phyloP scores from a whole-genome alignment of 345 rosid genomes.

The Rhizophora apiculata region DNA sequence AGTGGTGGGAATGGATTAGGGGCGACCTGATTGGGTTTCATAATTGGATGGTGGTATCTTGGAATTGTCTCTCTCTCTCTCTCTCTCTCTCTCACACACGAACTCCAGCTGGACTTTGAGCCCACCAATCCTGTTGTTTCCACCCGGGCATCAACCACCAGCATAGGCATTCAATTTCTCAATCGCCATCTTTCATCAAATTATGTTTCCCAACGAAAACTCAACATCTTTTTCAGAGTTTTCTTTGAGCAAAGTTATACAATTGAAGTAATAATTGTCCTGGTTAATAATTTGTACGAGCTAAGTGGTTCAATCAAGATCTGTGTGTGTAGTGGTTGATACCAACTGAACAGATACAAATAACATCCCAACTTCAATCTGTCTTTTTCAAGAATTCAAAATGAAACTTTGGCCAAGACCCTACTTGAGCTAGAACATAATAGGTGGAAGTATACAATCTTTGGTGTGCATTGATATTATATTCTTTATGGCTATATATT shows the following conservation, averaged over 20 bases:
- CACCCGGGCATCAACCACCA: slow-evolving; percentile 79
- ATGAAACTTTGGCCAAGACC: too few species aligned
- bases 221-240: slow-evolving; percentile 80
- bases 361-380: slow-evolving; percentile 60
- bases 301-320: slow-evolving; percentile 11
- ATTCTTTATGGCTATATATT: too few species aligned
- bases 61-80: background rate
- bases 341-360: slow-evolving; percentile 83
- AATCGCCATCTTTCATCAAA: slow-evolving; percentile 91
- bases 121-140: slow-evolving; percentile 84
- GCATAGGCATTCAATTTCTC: slow-evolving; percentile 95
- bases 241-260: slow-evolving; percentile 47
- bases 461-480: too few species aligned
- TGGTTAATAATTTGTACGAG: slow-evolving; percentile 4
- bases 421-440: too few species aligned
- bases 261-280: background rate
- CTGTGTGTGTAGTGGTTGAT: slow-evolving; percentile 61
- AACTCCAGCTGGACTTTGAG: slow-evolving; percentile 79
- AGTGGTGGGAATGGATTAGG: too few species aligned
- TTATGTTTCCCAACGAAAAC: slow-evolving; percentile 84
- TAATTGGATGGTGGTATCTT: too few species aligned
- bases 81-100: background rate
- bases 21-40: too few species aligned
- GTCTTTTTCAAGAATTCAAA: slow-evolving; percentile 38
- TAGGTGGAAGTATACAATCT: too few species aligned